Percentiles rank a stretch among this genome's conserved stretches.
Evolutionary conservation across 108 stramenopile species (phyloP).

Genomic region (Fragilaria radians): DNA sequence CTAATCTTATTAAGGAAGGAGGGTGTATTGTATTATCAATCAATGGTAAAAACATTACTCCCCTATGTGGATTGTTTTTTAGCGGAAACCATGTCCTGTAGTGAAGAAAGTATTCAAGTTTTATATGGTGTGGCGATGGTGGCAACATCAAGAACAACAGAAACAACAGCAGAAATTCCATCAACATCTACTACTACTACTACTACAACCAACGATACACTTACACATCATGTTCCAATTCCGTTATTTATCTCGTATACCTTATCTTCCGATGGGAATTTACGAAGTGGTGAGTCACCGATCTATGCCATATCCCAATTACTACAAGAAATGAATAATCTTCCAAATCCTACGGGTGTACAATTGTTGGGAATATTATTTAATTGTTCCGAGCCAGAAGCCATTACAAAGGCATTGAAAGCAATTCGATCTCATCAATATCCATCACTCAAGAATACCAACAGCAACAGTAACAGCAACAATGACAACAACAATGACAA

Average conservation of each 20-base stretch:
- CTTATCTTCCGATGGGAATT: slow-evolving; percentile 37
- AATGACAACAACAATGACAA: slow-evolving; percentile 3
- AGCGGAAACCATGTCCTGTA: slow-evolving; percentile 75
- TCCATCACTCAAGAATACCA: slow-evolving; percentile 14
- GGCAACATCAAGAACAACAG: too few relatives aligned
- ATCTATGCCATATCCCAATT: neutral
- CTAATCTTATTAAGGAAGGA: slow-evolving; percentile 43
- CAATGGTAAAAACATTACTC: slow-evolving; percentile 37
- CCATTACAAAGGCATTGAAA: slow-evolving; percentile 55
- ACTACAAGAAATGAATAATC: neutral
- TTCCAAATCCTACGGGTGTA: neutral
- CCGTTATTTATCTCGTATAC: slow-evolving; percentile 70
- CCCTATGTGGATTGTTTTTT: slow-evolving; percentile 61
- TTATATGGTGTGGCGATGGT: slow-evolving; percentile 43
- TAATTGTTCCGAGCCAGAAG: slow-evolving; percentile 80
- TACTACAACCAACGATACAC: too few relatives aligned
- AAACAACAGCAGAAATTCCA: too few relatives aligned
- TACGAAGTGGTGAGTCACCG: slow-evolving; percentile 50
- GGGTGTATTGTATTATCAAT: slow-evolving; percentile 45
- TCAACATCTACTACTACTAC: too few relatives aligned
- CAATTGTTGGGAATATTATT: slow-evolving; percentile 60
- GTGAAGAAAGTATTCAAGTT: slow-evolving; percentile 67
- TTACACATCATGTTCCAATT: slow-evolving; percentile 5
- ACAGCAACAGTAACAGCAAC: too few relatives aligned
- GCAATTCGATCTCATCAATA: slow-evolving; percentile 22